Percentiles rank a stretch among this genome's conserved stretches.
Conservation (phyloP, 345 rosid species). For the Lumnitzera racemosa region DNA sequence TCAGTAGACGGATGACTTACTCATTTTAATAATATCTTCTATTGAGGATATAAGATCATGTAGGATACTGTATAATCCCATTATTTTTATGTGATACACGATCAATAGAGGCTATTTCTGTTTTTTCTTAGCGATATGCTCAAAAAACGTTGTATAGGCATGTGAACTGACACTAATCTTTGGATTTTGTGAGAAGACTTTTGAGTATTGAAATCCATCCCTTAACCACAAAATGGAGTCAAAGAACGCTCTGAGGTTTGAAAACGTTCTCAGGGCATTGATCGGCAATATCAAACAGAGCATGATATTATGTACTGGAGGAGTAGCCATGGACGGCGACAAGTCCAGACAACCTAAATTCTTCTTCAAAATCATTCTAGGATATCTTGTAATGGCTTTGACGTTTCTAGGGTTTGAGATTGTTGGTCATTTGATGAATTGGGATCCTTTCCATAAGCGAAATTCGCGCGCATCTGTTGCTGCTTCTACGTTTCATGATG, state of each 20-base stretch:
- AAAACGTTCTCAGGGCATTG: background rate
- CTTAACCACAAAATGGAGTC: too few relatives aligned
- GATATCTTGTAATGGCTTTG: conserved; percentile 7
- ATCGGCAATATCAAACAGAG: background rate
- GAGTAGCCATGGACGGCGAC: conserved; percentile 1
- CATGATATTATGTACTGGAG: background rate
- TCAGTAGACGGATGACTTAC: too few relatives aligned
- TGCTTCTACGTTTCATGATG: conserved; percentile 3
- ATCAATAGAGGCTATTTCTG: too few relatives aligned
- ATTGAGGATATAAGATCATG: too few relatives aligned
- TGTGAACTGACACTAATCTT: too few relatives aligned
- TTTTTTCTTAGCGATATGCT: too few relatives aligned
- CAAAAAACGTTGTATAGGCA: too few relatives aligned
- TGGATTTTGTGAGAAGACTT: too few relatives aligned
- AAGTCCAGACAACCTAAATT: conserved; percentile 1
- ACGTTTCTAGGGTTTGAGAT: conserved; percentile 7
- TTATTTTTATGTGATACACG: too few relatives aligned
- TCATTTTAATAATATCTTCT: too few relatives aligned
- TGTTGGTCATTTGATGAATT: conserved; percentile 4
- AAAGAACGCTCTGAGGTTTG: background rate
- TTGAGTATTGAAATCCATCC: too few relatives aligned
- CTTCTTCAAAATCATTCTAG: conserved; percentile 1
- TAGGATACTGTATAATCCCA: too few relatives aligned
- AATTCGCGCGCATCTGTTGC: conserved; percentile 4
- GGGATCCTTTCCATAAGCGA: background rate